phyloP scores from a whole-genome alignment of 2,329 filamentous ascomycete species.

The Cordyceps pruinosa region DNA sequence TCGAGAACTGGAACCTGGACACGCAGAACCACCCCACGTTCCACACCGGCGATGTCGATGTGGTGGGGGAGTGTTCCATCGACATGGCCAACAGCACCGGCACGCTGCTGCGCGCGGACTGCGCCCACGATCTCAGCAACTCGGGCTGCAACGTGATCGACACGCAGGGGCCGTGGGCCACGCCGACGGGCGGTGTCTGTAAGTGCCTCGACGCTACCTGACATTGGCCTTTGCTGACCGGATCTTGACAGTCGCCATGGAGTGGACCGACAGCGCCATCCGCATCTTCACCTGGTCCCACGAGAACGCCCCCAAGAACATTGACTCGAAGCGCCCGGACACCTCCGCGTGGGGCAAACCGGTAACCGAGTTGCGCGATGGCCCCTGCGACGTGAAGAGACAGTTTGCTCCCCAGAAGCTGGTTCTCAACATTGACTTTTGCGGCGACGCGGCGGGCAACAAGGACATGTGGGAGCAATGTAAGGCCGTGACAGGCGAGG shows the following conservation, averaged over 20 bases:
- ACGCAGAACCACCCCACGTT: slow-evolving; percentile 50
- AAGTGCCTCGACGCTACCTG: slow-evolving; percentile 28
- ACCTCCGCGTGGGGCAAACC: slow-evolving; percentile 23
- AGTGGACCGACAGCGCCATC: slow-evolving; percentile 56
- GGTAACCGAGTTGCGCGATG: slow-evolving; percentile 17
- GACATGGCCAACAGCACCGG: slow-evolving; percentile 25
- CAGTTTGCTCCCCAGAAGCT: slow-evolving; percentile 24
- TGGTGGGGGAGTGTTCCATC: slow-evolving; percentile 31
- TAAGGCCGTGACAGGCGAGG: slow-evolving; percentile 17
- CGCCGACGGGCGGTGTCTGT: slow-evolving; percentile 33
- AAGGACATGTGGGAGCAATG: slow-evolving; percentile 15
- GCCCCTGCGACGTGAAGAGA: slow-evolving; percentile 21
- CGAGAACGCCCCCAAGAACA: slow-evolving; percentile 48
- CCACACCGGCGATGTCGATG: slow-evolving; percentile 38
- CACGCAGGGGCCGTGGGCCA: slow-evolving; percentile 31
- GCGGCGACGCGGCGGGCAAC: background rate
- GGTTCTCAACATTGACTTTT: slow-evolving; percentile 20
- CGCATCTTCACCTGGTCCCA: slow-evolving; percentile 60
- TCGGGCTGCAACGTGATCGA: slow-evolving; percentile 37
- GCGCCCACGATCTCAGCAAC: slow-evolving; percentile 23
- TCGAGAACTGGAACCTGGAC: slow-evolving; percentile 57
- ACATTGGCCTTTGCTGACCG: background rate
- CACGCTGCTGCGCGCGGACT: background rate
- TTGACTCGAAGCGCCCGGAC: slow-evolving; percentile 28
- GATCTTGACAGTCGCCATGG: slow-evolving; percentile 41